Evolutionary conservation across 1,139 yeast species (phyloP), one percentile per base, ranked within the genome.

Genomic region (Candida neerlandica): DNA sequence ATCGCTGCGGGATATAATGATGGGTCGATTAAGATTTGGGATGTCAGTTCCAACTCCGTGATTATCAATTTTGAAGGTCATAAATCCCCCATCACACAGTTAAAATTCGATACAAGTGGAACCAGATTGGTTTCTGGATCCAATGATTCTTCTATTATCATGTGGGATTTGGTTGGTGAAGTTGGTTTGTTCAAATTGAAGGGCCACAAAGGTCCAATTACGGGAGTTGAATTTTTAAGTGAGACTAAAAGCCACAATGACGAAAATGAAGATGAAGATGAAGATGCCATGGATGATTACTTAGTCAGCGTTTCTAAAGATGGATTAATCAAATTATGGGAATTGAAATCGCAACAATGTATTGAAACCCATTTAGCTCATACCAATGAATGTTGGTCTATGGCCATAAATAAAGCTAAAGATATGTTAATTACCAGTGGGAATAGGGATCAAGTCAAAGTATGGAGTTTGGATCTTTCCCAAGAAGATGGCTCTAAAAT

Each of bases 131-230:
- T 86, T 19, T 86, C 96, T 10, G 99, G 98, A 1, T 86, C 97
- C 0, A 79, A 82, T 45, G 99, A 94, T 65, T 80, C 97, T 2
- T 76, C 82, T 50, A 83, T 94, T 34, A 87, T 95, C 53, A 75
- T 92, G 55, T 94, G 99, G 99, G 99, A 94, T 70, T 80, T 94
- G 53, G 94, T 94, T 9, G 89, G 89, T 12, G 99, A 94, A 73
- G 85, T 82, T 41, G 99, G 99, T 9, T 70, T 92, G 44, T 89
- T 82, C 71, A 86, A 92, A 61, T 76, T 94, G 51, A 83, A 90
- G 64, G 92, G 97, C 5, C 99, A 95, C 66, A 86, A 89, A 64
- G 95, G 91, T 57, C 89, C 85, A 60, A 86, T 94, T 56, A 91
- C 97, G 1, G 96, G 96, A 0, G 58, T 86, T 45, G 64, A 66